Percentiles rank a stretch among this genome's conserved stretches.
These are phyloP conservation scores for Gloeopeniophorella convolvens DNA, from an alignment of 768 basidiomycete species.

Conservation along the genomic window DNA sequence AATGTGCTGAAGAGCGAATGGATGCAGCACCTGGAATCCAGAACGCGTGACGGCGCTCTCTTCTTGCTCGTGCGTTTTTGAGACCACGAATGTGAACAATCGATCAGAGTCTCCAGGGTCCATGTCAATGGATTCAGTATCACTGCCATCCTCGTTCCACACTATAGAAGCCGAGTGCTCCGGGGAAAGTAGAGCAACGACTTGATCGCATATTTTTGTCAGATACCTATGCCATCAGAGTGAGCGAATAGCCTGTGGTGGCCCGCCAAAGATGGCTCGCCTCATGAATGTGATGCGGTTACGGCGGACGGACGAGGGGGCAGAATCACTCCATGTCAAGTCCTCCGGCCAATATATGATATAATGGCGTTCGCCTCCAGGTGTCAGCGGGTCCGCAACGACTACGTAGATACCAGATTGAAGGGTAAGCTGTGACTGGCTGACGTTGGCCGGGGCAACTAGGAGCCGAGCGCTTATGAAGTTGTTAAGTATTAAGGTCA, in stretches of 20 bases:
- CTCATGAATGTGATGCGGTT: constrained; percentile 60
- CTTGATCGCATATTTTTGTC: constrained; percentile 54
- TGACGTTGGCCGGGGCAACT: constrained; percentile 10
- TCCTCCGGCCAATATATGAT: constrained; percentile 57
- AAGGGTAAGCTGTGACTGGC: constrained; percentile 25
- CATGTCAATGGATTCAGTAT: constrained; percentile 26
- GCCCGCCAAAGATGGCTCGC: too few species aligned
- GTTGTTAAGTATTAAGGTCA: not conserved
- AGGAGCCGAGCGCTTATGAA: constrained; percentile 21
- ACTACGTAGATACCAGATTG: constrained; percentile 49
- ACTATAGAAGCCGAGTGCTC: constrained; percentile 41
- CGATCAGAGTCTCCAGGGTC: constrained; percentile 40
- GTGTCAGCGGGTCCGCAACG: constrained; percentile 7
- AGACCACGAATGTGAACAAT: constrained; percentile 47
- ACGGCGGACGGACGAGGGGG: constrained; percentile 36
- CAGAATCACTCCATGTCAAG: constrained; percentile 49
- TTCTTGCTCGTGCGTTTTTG: constrained; percentile 49
- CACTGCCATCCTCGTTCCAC: constrained; percentile 33
- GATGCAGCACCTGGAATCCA: constrained; percentile 39
- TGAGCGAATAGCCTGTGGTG: too few species aligned
- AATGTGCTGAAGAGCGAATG: too few species aligned
- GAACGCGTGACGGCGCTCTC: constrained; percentile 38
- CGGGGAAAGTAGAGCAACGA: constrained; percentile 42
- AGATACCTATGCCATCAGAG: constrained; percentile 48
- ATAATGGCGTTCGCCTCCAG: constrained; percentile 30